phyloP scores from a whole-genome alignment of 805 yeast species.

The Yamadazyma phyllophila region DNA sequence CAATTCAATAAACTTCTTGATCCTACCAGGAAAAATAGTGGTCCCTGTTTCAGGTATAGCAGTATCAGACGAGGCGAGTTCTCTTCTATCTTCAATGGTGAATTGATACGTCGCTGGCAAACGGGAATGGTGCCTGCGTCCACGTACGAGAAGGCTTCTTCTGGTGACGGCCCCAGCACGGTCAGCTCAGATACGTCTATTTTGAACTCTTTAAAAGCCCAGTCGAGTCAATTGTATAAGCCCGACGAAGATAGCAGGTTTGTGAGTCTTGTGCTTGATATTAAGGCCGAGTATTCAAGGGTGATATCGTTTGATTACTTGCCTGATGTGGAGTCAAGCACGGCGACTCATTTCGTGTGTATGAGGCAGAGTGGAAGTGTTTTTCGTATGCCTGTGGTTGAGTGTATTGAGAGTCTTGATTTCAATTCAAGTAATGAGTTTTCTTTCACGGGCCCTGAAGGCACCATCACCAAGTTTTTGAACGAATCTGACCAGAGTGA shows the following conservation, averaged over 20 bases:
- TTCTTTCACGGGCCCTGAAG: constrained; percentile 57
- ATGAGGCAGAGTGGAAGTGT: constrained; percentile 90
- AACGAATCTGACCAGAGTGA: constrained; percentile 21
- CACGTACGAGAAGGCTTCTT: not conserved
- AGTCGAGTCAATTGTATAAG: constrained; percentile 35
- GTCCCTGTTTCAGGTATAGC: constrained; percentile 69
- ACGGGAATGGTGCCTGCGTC: constrained; percentile 55
- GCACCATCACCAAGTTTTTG: constrained; percentile 46
- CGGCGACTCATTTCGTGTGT: constrained; percentile 70
- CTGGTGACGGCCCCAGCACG: not conserved
- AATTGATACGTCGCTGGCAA: constrained; percentile 76
- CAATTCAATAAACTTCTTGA: constrained; percentile 63
- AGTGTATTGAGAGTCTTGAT: constrained; percentile 58
- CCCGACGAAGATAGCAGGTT: constrained; percentile 57
- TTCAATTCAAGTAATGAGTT: constrained; percentile 72
- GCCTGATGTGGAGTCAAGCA: constrained; percentile 47
- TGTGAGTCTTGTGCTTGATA: constrained; percentile 73
- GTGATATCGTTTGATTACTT: constrained; percentile 85
- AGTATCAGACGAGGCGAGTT: constrained; percentile 66
- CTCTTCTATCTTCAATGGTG: constrained; percentile 77
- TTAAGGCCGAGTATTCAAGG: constrained; percentile 71
- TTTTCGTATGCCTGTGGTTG: constrained; percentile 71
- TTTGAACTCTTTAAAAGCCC: constrained; percentile 28
- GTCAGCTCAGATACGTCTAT: not conserved
- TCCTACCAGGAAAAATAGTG: constrained; percentile 55